Base-by-base conservation (phyloP, 257 asterid genomes). In the Jasminum sambac region DNA sequence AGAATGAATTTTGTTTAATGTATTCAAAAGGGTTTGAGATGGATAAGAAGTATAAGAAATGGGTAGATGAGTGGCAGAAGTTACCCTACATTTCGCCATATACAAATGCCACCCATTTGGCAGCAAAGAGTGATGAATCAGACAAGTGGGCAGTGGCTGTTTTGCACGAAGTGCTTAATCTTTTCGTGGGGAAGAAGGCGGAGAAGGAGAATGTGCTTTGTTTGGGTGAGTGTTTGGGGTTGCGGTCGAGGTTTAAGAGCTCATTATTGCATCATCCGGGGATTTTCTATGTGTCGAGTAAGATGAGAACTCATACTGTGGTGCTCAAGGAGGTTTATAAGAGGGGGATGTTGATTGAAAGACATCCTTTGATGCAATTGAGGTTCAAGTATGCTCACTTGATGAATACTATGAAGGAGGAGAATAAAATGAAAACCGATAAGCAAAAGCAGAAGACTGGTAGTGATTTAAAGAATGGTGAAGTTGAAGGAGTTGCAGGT, bases 41-140 rank as follows among this genome's bases (percentile, higher is more conserved):
- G 89, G 97, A 93, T 76, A 90, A 87, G 83, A 87, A 87, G 86
- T 83, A 90, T 63, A 84, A 82, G 80, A 89, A 85, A 70, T 93
- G 98, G 98, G 72, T 86, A 48, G 90, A 87, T 74, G 97, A 89
- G 69, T 93, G 97, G 98, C 95, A 85, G 74, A 90, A 90, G 80
- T 72, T 93, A 83, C 96, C 96, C 0, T 90, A 87, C 70, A 68
- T 84, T 44, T 93, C 98, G 11, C 97, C 97, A 3, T 93, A 93
- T 59, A 78, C 81, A 72, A 88, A 86, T 61, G 88, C 88, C 37
- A 77, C 67, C 79, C 86, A 90, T 82, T 79, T 90, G 71, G 68
- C 74, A 6, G 21, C 83, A 1, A 82, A 74, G 63, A 79, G 83
- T 11, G 95, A 93, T 69, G 95, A 89, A 59, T 85, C 90, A 2